Evolutionary conservation across 2,329 filamentous ascomycete species (phyloP), one percentile per base, ranked within the genome.

Genomic region (Colletotrichum sp.): DNA sequence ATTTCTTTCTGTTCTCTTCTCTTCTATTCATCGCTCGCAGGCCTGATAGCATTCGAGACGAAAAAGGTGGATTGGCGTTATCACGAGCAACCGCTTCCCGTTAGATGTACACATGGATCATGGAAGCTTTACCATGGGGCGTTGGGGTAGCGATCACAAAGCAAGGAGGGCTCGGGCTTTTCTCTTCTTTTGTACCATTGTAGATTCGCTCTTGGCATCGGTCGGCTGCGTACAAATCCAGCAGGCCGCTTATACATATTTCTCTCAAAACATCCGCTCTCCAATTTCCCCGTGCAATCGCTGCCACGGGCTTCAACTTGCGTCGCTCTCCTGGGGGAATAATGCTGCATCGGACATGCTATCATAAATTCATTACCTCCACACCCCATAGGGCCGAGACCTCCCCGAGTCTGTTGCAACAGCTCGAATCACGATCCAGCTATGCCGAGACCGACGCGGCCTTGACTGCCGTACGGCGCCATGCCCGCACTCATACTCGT

Each of bases 381-480:
- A 28, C 73, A 30, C 73, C 34, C 48, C 34, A 28, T 44, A 39
- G 19, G 25, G 30, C 22, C 11, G 57, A 25, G 30, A 22, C 22
- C 39, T 67, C n/a, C 16, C 19, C 6, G 44, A 22, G 30, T 44
- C 63, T 48, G 9, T 22, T 72, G n/a, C 32, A 59, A 15, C 39
- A 59, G 25, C n/a, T 63, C 28, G n/a, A 9, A 61, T 80, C 76
- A 89, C 30, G 87, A 85, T 68, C 87, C 86, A 57, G 87, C 89
- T 82, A 91, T 91, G 3, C 90, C 90, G 16, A 91, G 82, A 12
- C 90, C 90, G 30, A 91, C 86, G 63, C 89, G 85, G 13, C 78
- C 77, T 36, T 80, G 81, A 22, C 70, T 65, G 48, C 70, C 72
- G 44, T 69, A 80, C 61, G 28, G 80, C 71, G 74, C 57, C 69